phyloP scores from a whole-genome alignment of 768 basidiomycete genomes.

The Lactifluus pinguis region DNA sequence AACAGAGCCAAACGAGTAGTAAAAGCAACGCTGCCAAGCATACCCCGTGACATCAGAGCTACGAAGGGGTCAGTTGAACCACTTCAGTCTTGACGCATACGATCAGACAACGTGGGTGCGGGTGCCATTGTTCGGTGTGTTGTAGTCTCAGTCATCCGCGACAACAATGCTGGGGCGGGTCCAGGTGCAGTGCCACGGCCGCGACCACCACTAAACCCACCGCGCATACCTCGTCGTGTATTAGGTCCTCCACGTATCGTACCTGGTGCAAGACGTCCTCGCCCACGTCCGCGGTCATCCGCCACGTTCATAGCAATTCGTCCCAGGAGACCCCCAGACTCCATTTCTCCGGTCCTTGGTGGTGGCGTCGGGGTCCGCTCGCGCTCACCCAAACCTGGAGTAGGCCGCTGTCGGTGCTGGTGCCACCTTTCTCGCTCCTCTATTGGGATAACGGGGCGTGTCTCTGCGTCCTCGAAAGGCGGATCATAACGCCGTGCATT shows the following conservation, averaged over 20 bases:
- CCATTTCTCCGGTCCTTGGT: not conserved
- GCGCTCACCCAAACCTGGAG: not conserved
- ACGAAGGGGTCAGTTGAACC: not conserved
- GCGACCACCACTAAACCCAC: not conserved
- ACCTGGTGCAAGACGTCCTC: not conserved
- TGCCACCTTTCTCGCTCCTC: not conserved
- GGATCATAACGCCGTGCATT: not conserved
- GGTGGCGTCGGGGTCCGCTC: not conserved
- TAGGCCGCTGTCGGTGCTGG: not conserved
- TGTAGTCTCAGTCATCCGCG: constrained; percentile 7
- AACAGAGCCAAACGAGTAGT: not conserved
- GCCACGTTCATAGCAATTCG: constrained; percentile 7
- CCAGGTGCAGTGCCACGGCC: constrained; percentile 3
- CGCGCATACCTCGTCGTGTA: not conserved
- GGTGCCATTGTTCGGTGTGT: not conserved
- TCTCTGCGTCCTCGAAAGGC: not conserved
- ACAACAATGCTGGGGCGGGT: not conserved
- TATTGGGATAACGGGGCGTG: not conserved
- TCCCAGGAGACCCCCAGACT: not conserved
- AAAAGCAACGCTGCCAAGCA: not conserved
- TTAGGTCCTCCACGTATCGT: not conserved
- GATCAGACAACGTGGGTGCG: not conserved
- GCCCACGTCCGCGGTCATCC: not conserved
- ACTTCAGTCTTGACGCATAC: constrained; percentile 6
- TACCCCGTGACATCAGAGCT: not conserved